Evolutionary conservation across 257 asterid genomes (phyloP).

Genomic region (Penstemon eatonii): DNA sequence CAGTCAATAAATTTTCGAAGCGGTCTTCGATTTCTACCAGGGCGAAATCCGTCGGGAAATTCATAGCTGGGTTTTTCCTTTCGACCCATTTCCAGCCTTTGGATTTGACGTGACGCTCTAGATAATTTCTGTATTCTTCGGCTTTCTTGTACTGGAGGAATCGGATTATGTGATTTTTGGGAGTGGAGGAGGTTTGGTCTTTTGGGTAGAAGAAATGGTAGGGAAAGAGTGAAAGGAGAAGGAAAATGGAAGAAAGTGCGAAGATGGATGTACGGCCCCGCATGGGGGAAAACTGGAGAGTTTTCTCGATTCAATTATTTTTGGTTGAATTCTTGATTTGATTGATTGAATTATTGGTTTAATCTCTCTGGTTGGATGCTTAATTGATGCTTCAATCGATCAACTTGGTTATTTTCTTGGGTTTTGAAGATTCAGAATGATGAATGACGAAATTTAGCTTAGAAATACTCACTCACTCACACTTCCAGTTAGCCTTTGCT

Average conservation of each 20-base stretch:
- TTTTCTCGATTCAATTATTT: too few relatives aligned
- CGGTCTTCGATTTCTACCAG: conserved; percentile 68
- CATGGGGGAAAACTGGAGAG: too few relatives aligned
- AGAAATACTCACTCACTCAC: too few relatives aligned
- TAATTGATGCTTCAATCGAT: too few relatives aligned
- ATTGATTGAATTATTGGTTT: too few relatives aligned
- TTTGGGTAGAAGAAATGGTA: conserved; percentile 25
- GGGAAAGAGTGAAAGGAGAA: conserved; percentile 28
- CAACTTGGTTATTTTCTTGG: too few relatives aligned
- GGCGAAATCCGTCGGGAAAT: conserved; percentile 89
- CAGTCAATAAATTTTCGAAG: conserved; percentile 46
- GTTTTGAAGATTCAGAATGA: too few relatives aligned
- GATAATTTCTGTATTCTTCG: conserved; percentile 58
- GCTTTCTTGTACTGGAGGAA: conserved; percentile 58
- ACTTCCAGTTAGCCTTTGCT: too few relatives aligned
- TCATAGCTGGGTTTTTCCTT: conserved; percentile 76
- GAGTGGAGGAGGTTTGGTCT: conserved; percentile 22
- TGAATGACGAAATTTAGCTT: too few relatives aligned
- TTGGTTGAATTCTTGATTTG: too few relatives aligned
- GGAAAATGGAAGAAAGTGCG: conserved; percentile 26
- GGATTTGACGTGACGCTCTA: conserved; percentile 54
- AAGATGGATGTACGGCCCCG: conserved; percentile 18
- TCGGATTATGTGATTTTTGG: conserved; percentile 69
- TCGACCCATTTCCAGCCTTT: conserved; percentile 92
- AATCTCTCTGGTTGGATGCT: too few relatives aligned